phyloP scores from a whole-genome alignment of 1,284 basidiomycete species.

The Termitomyces sp. region DNA sequence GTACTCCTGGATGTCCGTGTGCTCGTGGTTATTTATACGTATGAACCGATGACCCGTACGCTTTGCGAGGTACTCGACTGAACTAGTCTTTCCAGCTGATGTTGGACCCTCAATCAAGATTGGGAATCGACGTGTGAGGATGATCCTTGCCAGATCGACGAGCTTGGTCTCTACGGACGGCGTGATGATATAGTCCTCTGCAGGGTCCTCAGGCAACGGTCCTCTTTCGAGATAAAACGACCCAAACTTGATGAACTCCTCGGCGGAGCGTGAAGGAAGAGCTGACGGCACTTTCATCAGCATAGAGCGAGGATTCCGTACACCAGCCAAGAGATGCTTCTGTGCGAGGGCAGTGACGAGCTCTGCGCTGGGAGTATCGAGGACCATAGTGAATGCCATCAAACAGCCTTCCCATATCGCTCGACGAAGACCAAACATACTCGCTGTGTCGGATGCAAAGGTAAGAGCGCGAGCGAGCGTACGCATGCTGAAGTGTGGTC shows the following conservation, averaged over 20 bases:
- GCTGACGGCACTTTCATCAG: conserved; percentile 63
- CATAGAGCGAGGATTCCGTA: conserved; percentile 78
- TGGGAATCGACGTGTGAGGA: conserved; percentile 86
- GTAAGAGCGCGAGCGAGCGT: conserved; percentile 90
- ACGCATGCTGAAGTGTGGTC: conserved; percentile 98
- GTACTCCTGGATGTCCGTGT: conserved; percentile 99
- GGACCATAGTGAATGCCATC: conserved; percentile 97
- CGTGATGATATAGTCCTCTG: conserved; percentile 88
- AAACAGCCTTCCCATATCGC: conserved; percentile 94
- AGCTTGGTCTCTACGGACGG: conserved; percentile 96
- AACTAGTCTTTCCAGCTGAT: conserved; percentile 95
- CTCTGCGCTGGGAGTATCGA: conserved; percentile 73
- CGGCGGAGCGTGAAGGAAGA: conserved; percentile 44
- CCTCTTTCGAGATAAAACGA: conserved; percentile 90
- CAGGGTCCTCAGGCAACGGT: conserved; percentile 55
- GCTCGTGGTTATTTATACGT: conserved; percentile 99
- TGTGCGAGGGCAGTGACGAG: conserved; percentile 70
- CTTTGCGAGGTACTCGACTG: conserved; percentile 92
- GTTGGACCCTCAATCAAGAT: conserved; percentile 98
- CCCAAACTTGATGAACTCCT: conserved; percentile 79
- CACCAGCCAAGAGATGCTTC: conserved; percentile 76
- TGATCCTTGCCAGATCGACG: conserved; percentile 87
- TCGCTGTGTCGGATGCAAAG: conserved; percentile 83
- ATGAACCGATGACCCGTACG: conserved; percentile 95
- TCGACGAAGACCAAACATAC: conserved; percentile 76